phyloP scores from a whole-genome alignment of 2,329 filamentous ascomycete genomes.

The Lizonia empirigonia region DNA sequence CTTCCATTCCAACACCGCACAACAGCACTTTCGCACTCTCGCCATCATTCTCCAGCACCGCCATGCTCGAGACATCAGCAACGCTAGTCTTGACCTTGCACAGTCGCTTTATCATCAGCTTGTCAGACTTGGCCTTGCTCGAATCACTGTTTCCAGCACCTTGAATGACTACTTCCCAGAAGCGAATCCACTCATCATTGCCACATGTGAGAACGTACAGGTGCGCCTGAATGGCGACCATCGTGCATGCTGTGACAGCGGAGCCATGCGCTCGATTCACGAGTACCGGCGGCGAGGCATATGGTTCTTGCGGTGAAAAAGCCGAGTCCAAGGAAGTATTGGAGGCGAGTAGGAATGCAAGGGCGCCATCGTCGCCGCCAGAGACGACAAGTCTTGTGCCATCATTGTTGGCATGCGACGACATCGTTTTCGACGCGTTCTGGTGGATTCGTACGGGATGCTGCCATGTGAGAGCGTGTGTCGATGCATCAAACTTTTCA shows the following conservation, averaged over 20 bases:
- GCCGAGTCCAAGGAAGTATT: background rate
- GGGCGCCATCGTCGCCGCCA: constrained; percentile 86
- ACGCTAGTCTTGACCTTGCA: constrained; percentile 54
- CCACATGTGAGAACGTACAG: constrained; percentile 46
- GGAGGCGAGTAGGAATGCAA: constrained; percentile 57
- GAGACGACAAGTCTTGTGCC: constrained; percentile 65
- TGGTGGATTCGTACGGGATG: constrained; percentile 66
- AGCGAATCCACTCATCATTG: constrained; percentile 56
- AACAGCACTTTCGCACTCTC: constrained; percentile 29
- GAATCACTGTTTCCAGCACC: background rate
- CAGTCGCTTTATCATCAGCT: constrained; percentile 40
- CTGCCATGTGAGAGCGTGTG: constrained; percentile 34
- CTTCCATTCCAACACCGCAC: constrained; percentile 46
- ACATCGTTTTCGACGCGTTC: constrained; percentile 72
- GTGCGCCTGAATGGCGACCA: constrained; percentile 33
- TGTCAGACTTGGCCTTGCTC: constrained; percentile 2
- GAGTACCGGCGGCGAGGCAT: constrained; percentile 40
- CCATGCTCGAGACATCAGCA: constrained; percentile 61
- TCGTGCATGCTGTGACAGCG: constrained; percentile 65
- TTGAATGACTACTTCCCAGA: constrained; percentile 50
- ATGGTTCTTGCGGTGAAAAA: constrained; percentile 26
- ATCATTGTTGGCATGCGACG: constrained; percentile 38
- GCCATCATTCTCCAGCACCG: constrained; percentile 39
- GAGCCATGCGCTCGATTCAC: constrained; percentile 71
- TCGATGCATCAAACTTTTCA: constrained; percentile 15